phyloP scores from a whole-genome alignment of 148 eudicot species.

The Vaccinium macrocarpon region DNA sequence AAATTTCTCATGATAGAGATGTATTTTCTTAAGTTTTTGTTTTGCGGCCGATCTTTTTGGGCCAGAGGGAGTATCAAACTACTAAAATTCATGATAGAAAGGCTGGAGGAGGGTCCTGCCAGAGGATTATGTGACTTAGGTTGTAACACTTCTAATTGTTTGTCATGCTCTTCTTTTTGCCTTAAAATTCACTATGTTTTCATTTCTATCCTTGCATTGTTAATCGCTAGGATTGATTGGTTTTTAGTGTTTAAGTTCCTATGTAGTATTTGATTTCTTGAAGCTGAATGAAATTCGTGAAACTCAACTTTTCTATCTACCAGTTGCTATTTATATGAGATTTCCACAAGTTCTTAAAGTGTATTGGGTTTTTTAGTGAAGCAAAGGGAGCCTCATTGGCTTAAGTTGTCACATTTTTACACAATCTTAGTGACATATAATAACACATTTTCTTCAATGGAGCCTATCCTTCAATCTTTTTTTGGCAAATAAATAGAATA shows the following conservation, averaged over 20 bases:
- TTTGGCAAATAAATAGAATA: no score
- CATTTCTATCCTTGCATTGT: not conserved
- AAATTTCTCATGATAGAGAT: no score
- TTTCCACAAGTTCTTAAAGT: not conserved
- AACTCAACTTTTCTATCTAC: not conserved
- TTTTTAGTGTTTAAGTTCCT: not conserved
- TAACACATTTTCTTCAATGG: no score
- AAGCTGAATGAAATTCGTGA: not conserved
- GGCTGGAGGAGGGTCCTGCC: not conserved
- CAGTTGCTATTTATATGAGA: not conserved
- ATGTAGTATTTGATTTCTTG: not conserved
- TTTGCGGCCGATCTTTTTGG: no score
- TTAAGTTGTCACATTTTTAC: no score
- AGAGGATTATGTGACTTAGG: not conserved
- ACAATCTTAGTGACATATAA: no score
- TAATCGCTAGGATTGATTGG: not conserved
- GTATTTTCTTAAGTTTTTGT: no score
- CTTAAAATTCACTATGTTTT: not conserved
- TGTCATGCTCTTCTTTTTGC: not conserved
- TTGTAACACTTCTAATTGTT: not conserved
- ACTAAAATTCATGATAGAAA: no score
- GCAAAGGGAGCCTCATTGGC: not conserved
- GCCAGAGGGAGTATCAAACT: no score
- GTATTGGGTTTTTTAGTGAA: not conserved
- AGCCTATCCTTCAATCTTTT: no score